Conservation (phyloP, 148 eudicot genomes). For the Hydrangea macrophylla region DNA sequence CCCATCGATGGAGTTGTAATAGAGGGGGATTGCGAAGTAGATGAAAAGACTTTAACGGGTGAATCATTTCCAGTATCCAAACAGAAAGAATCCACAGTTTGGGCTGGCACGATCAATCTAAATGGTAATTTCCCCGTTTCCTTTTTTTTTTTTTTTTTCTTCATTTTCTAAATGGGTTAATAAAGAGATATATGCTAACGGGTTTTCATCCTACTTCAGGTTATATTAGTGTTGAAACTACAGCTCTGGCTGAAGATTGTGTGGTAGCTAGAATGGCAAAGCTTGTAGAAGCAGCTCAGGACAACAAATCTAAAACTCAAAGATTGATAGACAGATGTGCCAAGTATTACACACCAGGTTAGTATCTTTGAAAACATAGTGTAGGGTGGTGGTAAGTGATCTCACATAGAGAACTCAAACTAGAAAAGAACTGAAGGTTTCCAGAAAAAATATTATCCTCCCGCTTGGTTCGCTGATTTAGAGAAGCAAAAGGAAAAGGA, state of each 20-base stretch:
- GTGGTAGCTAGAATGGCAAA: constrained; percentile 85
- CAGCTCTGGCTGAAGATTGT: constrained; percentile 71
- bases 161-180: background rate
- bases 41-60: constrained; percentile 85
- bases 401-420: no score
- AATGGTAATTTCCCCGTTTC: constrained; percentile 52
- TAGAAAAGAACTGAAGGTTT: no score
- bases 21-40: constrained; percentile 74
- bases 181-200: background rate
- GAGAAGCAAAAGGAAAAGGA: no score
- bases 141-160: background rate
- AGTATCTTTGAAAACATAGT: background rate
- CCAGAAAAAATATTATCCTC: no score
- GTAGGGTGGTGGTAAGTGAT: no score
- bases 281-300: constrained; percentile 92
- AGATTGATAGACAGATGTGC: constrained; percentile 72
- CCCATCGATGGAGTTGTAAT: constrained; percentile 68
- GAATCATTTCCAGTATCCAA: constrained; percentile 86
- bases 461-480: no score
- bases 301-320: constrained; percentile 64
- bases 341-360: constrained; percentile 92
- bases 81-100: constrained; percentile 61
- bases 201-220: constrained; percentile 31
- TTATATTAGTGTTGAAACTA: constrained; percentile 64
- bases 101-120: constrained; percentile 89